Evolutionary conservation across 768 basidiomycete species (phyloP).

Genomic region (Psilocybe cyanescens): DNA sequence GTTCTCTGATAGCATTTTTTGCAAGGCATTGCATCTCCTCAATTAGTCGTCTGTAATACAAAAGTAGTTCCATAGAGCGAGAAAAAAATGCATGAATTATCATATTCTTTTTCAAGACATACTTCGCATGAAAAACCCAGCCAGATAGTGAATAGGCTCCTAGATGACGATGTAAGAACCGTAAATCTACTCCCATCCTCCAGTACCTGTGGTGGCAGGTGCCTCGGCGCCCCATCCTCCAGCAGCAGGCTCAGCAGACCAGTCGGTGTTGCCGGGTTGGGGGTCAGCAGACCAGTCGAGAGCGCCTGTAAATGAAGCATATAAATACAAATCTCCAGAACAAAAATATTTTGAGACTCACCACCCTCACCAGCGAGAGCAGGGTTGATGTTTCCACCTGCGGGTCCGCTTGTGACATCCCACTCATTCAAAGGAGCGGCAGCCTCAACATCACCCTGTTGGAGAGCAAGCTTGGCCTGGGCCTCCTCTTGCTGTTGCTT

Average conservation of each 20-base stretch:
- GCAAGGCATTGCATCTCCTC: conserved; percentile 34
- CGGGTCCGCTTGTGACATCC: conserved; percentile 73
- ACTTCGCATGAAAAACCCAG: conserved; percentile 18
- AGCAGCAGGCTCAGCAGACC: conserved; percentile 82
- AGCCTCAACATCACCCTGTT: conserved; percentile 53
- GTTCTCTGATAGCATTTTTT: background rate
- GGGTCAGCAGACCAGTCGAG: conserved; percentile 87
- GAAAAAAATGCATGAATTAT: conserved; percentile 25
- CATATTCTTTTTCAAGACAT: conserved; percentile 33
- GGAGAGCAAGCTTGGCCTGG: conserved; percentile 77
- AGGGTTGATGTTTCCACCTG: conserved; percentile 75
- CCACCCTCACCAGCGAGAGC: conserved; percentile 68
- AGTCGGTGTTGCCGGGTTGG: conserved; percentile 65
- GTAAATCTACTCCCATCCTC: conserved; percentile 43
- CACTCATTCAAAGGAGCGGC: conserved; percentile 54
- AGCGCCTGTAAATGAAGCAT: conserved; percentile 45
- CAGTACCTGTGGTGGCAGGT: conserved; percentile 30
- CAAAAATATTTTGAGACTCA: conserved; percentile 28
- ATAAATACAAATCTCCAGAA: conserved; percentile 6
- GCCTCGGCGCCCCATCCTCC: conserved; percentile 50
- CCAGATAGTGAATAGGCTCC: conserved; percentile 15
- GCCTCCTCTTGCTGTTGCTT: conserved; percentile 96
- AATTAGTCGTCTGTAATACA: conserved; percentile 33
- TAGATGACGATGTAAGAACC: conserved; percentile 20
- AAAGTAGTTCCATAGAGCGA: conserved; percentile 14